Evolutionary conservation across 73 alveolate genomes (phyloP), one percentile per base, ranked within the genome.

Genomic region (Tetrahymena elliotti): DNA sequence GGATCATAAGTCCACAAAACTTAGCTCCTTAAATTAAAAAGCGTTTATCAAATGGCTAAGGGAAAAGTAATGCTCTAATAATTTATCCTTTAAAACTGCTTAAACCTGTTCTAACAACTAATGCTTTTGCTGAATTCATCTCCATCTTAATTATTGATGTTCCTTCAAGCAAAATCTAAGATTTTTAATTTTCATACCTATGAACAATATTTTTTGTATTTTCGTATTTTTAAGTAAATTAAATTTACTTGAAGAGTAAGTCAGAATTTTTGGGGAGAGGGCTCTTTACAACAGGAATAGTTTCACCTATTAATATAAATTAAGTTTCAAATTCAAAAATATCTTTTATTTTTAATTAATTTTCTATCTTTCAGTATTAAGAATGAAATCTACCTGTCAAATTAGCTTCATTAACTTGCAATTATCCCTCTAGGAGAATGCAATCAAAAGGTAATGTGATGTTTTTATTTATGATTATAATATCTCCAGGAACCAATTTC

Each of bases 31-130:
- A 47, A 24, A 39, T 38, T 20, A 84, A 84, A 41, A 94, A 94
- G 93, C 93, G 95, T 18, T 47, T 52, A 33, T 54, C 93, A 16
- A 47, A 84, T 5, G 39, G 52, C 41, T 84, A 84, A 22, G 96
- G 96, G 41, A 39, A 94, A 7, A 94, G 47, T 15, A 94, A 94
- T 12, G 94, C 93, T 40, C 96, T 83, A 7, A 94, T 84, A 27
- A 94, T 94, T 38, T 94, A 94, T 4, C 96, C 96, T 47, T 94
- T 94, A 41, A 94, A 94, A 9, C 95, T 84, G 34, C 94, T 94
- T 83, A 94, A 84, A 36, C 95, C 93, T n/a, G 96, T 94, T 84
- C 96, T 94, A 18, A 92, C 96, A 12, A 94, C 96, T 2, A 94
- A 16, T 6, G 96, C 96, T 88, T 52, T 83, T 16, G 68, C 94